Conservation (phyloP, 2,329 filamentous ascomycete genomes). For the Pseudogymnoascus destructans region DNA sequence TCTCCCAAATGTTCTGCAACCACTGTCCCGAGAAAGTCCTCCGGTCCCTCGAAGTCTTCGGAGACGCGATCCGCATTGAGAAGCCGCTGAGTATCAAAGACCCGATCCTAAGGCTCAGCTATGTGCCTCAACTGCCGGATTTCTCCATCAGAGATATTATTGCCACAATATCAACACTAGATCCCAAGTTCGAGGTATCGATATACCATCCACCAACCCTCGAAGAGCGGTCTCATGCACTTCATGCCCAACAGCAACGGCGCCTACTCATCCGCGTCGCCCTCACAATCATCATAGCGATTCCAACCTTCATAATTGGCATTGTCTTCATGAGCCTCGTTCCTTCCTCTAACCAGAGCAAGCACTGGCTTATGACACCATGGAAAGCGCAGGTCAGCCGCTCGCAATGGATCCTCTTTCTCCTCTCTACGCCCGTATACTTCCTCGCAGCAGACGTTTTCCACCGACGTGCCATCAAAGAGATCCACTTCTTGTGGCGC, state of each 20-base stretch:
- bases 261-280: constrained; percentile 57
- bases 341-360: constrained; percentile 40
- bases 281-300: constrained; percentile 53
- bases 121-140: constrained; percentile 50
- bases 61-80: constrained; percentile 35
- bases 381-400: constrained; percentile 56
- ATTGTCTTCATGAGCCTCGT: constrained; percentile 86
- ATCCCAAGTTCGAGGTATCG: constrained; percentile 51
- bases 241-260: constrained; percentile 57
- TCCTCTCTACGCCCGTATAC: constrained; percentile 75
- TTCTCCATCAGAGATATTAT: constrained; percentile 70
- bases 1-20: constrained; percentile 64
- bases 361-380: constrained; percentile 54
- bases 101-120: constrained; percentile 58
- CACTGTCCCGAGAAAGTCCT: constrained; percentile 52
- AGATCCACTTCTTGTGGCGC: constrained; percentile 63
- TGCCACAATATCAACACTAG: constrained; percentile 48
- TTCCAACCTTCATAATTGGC: constrained; percentile 77
- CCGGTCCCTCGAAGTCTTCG: constrained; percentile 40
- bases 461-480: constrained; percentile 65
- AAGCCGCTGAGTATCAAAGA: constrained; percentile 42
- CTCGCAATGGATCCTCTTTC: constrained; percentile 65
- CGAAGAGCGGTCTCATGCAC: constrained; percentile 64
- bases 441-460: constrained; percentile 79
- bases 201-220: constrained; percentile 72